phyloP scores from a whole-genome alignment of 2,329 filamentous ascomycete species.

The Daldinia sp. region DNA sequence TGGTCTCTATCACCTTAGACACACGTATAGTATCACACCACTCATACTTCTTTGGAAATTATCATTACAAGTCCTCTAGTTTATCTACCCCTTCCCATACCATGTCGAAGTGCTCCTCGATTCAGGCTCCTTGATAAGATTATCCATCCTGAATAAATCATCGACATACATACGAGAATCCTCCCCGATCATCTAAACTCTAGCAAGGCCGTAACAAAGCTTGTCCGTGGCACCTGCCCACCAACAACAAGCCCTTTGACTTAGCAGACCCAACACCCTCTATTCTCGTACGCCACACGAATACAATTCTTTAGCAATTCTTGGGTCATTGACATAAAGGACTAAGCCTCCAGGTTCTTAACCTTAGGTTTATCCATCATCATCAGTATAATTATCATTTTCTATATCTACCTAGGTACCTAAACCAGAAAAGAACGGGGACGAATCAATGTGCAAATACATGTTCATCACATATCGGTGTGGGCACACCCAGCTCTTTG shows the following conservation, averaged over 20 bases:
- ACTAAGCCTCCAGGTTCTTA: neutral
- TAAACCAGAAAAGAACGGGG: neutral
- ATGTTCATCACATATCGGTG: conserved; percentile 43
- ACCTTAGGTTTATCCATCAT: neutral
- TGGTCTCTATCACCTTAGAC: neutral
- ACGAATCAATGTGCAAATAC: conserved; percentile 46
- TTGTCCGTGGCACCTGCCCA: neutral
- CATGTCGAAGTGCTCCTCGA: neutral
- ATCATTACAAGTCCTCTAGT: neutral
- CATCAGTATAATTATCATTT: neutral
- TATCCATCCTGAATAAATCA: neutral
- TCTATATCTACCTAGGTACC: neutral
- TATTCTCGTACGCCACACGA: neutral
- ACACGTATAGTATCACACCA: neutral
- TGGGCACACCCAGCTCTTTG: conserved; percentile 41
- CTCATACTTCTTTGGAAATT: neutral
- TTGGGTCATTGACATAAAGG: neutral
- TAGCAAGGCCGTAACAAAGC: neutral
- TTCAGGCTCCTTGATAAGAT: neutral
- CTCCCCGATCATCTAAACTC: neutral
- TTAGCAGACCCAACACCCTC: neutral
- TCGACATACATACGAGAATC: neutral
- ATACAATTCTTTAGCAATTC: neutral
- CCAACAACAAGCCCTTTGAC: neutral
- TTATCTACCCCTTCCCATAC: neutral